These are phyloP conservation scores for Vigna radiata DNA, from an alignment of 306 rosid genomes.

Conservation along the genomic window DNA sequence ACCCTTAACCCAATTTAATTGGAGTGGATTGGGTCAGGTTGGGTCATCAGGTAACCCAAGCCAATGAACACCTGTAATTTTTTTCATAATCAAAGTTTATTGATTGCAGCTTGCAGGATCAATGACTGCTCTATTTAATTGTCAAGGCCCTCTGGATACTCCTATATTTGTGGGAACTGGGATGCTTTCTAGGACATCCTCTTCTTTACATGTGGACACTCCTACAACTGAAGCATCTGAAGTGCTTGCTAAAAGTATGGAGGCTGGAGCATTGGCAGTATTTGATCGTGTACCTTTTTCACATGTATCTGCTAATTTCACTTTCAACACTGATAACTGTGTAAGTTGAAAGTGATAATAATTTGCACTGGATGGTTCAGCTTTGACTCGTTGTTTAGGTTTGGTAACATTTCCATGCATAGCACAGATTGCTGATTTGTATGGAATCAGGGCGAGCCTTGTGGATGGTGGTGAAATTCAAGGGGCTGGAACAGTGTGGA, in stretches of 20 bases:
- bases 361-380: slow-evolving; percentile 24
- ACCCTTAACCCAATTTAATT: too few species aligned
- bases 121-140: slow-evolving; percentile 89
- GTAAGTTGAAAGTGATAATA: slow-evolving; percentile 62
- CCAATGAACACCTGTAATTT: background rate
- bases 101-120: slow-evolving; percentile 93
- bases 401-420: slow-evolving; percentile 43
- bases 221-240: slow-evolving; percentile 80
- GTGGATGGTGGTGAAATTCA: slow-evolving; percentile 98
- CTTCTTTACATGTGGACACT: slow-evolving; percentile 58
- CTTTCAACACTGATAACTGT: slow-evolving; percentile 89
- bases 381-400: slow-evolving; percentile 31
- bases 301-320: slow-evolving; percentile 88
- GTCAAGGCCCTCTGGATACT: slow-evolving; percentile 92
- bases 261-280: slow-evolving; percentile 94
- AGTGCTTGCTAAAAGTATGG: slow-evolving; percentile 78
- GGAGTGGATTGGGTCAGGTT: too few species aligned
- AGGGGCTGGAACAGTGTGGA: slow-evolving; percentile 99
- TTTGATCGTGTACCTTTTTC: slow-evolving; percentile 92
- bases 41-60: too few species aligned
- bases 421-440: slow-evolving; percentile 89
- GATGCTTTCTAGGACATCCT: slow-evolving; percentile 85
- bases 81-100: slow-evolving; percentile 41
- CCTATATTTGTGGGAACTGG: slow-evolving; percentile 97
- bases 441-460: slow-evolving; percentile 92